Evolutionary conservation across 2,329 filamentous ascomycete genomes (phyloP).

Genomic region (Phialophora verrucosa): DNA sequence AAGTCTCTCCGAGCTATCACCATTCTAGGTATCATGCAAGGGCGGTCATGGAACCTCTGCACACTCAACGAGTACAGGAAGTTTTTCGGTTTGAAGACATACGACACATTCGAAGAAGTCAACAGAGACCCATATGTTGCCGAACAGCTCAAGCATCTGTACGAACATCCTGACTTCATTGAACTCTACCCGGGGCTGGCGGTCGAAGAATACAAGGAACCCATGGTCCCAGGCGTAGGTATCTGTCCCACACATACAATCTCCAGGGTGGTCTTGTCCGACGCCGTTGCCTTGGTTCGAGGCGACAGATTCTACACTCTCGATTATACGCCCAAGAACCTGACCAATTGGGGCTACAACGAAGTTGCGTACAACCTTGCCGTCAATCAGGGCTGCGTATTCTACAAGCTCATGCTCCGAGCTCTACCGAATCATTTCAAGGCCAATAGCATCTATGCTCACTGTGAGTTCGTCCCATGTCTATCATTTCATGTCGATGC

Average conservation of each 20-base stretch:
- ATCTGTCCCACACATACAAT: conserved; percentile 78
- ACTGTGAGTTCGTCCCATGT: conserved; percentile 52
- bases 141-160: conserved; percentile 66
- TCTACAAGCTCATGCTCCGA: conserved; percentile 81
- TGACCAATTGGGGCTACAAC: conserved; percentile 85
- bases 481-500: background rate
- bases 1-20: conserved; percentile 75
- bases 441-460: conserved; percentile 78
- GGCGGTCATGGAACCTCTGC: conserved; percentile 76
- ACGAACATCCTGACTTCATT: conserved; percentile 76
- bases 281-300: conserved; percentile 77
- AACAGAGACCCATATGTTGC: conserved; percentile 76
- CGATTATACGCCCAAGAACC: conserved; percentile 74
- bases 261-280: conserved; percentile 75
- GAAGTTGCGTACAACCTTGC: conserved; percentile 74
- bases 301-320: conserved; percentile 69
- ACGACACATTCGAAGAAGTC: conserved; percentile 81
- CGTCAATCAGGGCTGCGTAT: conserved; percentile 79
- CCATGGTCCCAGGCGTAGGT: conserved; percentile 73
- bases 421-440: conserved; percentile 83
- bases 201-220: conserved; percentile 74
- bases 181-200: conserved; percentile 82
- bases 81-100: conserved; percentile 76
- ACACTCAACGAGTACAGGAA: conserved; percentile 84
- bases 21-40: conserved; percentile 79